Conservation (phyloP, 202 grass and related monocot genomes). For the Saccharum hybrid region DNA sequence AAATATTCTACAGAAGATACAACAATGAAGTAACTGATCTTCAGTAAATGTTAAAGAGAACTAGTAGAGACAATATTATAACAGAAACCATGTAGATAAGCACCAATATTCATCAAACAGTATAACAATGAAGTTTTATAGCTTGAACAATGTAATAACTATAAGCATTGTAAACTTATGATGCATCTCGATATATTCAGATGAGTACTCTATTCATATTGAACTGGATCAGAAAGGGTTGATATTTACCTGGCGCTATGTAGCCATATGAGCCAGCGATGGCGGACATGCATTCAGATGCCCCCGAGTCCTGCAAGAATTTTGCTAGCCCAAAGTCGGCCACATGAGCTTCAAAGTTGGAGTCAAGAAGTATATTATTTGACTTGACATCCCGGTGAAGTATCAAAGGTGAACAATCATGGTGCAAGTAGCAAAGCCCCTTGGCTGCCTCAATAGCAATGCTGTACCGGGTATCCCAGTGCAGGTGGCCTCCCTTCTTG, state of each 20-base stretch:
- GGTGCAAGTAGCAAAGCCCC: slow-evolving; percentile 72
- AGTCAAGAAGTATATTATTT: slow-evolving; percentile 72
- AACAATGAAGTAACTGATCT: slow-evolving; percentile 23
- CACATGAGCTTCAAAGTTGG: slow-evolving; percentile 70
- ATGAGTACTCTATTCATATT: background rate
- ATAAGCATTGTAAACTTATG: slow-evolving; percentile 26
- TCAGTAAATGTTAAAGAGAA: background rate
- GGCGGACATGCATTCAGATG: slow-evolving; percentile 98
- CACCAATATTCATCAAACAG: slow-evolving; percentile 9
- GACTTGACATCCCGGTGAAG: slow-evolving; percentile 76
- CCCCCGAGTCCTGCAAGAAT: slow-evolving; percentile 73
- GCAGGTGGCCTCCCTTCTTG: slow-evolving; percentile 56
- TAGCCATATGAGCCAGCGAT: slow-evolving; percentile 98
- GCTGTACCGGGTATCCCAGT: slow-evolving; percentile 66
- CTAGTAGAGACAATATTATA: background rate
- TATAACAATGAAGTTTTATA: background rate
- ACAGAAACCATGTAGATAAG: background rate
- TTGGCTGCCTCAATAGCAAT: slow-evolving; percentile 66
- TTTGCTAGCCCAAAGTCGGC: slow-evolving; percentile 71
- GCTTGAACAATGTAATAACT: background rate
- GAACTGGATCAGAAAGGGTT: background rate
- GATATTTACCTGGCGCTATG: slow-evolving; percentile 85
- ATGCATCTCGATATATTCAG: background rate
- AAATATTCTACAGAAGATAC: background rate
- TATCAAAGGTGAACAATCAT: slow-evolving; percentile 59